Evolutionary conservation across 805 yeast genomes (phyloP), one percentile per base, ranked within the genome.

Genomic region (Suhomyces faveliae): DNA sequence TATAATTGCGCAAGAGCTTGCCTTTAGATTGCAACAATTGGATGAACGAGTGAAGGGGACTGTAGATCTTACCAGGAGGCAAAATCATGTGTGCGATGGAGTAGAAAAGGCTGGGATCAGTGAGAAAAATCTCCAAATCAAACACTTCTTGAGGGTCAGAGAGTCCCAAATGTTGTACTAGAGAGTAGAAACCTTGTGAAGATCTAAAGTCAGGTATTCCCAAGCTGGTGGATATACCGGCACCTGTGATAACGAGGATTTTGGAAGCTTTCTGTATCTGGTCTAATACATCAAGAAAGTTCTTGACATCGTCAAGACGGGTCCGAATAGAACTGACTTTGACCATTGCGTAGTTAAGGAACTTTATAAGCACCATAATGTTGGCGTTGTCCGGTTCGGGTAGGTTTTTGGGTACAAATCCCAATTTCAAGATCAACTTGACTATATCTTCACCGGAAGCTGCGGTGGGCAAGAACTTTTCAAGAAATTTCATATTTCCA

Each of bases 1-100:
- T 72, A 54, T 73, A 73, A 53, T 72, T 70, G 41, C 78, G 54
- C 44, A 73, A 55, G 21, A 73, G 60, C 52, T 70, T 73, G 22
- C 62, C 63, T 50, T 69, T 66, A 29, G 61, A 62, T 49, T 71
- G 73, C 30, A 73, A 55, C 13, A 68, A 45, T 43, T 59, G 2
- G 96, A 90, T 85, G 60, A 90, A 91, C 17, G 84, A 81, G 66
- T 90, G 97, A 25, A 92, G 72, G 9, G 77, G 76, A 27, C 71
- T 66, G 51, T 51, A 70, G 13, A 58, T 57, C 35, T 64, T 51
- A 27, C 59, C 68, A 1, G 77, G 76, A 1, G 78, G 78, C 25
- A 73, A 48, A 24, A 72, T 70, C 74, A 71, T 67, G 52, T 72
- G 67, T 5, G 78, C 78, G 40, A 73, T 69, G 38, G 71, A 67